phyloP scores from a whole-genome alignment of 2,329 filamentous ascomycete species.

The Ophiocordyceps camponoti-floridani region DNA sequence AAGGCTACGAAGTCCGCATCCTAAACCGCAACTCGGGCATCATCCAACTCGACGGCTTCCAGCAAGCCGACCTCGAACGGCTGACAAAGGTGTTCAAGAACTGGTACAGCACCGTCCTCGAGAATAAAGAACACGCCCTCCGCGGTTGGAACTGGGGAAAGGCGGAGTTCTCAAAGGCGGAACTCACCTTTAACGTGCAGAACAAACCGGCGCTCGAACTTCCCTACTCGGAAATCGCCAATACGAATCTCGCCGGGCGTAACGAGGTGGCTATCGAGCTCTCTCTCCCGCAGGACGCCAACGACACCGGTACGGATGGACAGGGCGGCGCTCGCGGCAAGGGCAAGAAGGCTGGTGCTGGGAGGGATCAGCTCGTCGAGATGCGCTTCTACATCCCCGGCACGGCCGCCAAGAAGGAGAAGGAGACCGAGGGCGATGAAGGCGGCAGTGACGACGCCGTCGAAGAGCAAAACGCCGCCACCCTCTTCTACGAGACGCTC shows the following conservation, averaged over 20 bases:
- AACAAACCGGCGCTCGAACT: conserved; percentile 94
- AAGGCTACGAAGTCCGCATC: conserved; percentile 88
- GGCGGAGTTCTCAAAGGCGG: conserved; percentile 86
- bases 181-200: conserved; percentile 91
- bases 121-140: conserved; percentile 84
- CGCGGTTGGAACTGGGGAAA: conserved; percentile 99
- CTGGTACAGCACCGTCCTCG: conserved; percentile 89
- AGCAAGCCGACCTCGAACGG: conserved; percentile 85
- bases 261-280: conserved; percentile 97
- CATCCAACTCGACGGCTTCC: conserved; percentile 88
- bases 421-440: conserved; percentile 49
- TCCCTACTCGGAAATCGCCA: conserved; percentile 91
- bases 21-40: conserved; percentile 68
- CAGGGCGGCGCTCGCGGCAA: conserved; percentile 55
- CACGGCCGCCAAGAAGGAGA: conserved; percentile 64
- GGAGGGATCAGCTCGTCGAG: conserved; percentile 84
- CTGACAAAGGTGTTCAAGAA: conserved; percentile 88
- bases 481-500: conserved; percentile 92
- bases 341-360: conserved; percentile 78
- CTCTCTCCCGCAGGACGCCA: conserved; percentile 52
- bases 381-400: conserved; percentile 99
- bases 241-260: conserved; percentile 92
- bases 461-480: conserved; percentile 85
- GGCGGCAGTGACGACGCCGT: conserved; percentile 38
- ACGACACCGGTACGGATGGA: conserved; percentile 56